Base-by-base conservation (phyloP, 208 protist species). In the Wallacemonas rigidus region DNA sequence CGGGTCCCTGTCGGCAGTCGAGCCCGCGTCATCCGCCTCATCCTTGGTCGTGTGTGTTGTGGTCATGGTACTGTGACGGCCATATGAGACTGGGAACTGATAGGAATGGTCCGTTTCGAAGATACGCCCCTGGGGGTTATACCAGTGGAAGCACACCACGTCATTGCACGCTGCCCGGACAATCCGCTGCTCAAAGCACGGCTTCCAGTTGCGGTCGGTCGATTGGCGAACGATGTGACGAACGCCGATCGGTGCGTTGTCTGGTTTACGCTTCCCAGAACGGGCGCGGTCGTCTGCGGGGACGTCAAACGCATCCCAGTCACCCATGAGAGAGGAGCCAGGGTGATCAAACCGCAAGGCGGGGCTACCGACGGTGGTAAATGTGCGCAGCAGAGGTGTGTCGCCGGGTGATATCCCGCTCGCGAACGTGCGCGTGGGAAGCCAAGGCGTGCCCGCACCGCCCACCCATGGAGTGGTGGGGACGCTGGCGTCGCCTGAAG, bases 81-180 rank as follows among this genome's bases (percentile, higher is more conserved):
- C 76, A 17, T 69, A 61, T 0, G 71, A 71, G 38, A 81, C 55
- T 8, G 69, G 65, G 2, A 51, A 63, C 12, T 74, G n/a, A 57
- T 81, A 81, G 67, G 61, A 69, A n/a, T 55, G 5, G 68, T 81
- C 64, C 44, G 76, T 81, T 51, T 81, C 76, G 26, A 77, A 72
- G 45, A 81, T 54, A 38, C 74, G 71, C 38, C 70, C 56, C 4
- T 26, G 5, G 12, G 55, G 14, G 56, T 76, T 67, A 41, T 73
- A 81, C 71, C 71, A 76, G 43, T 76, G 58, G 44, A 81, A 76
- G 67, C 39, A 51, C 63, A 81, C 71, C 4, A 45, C 36, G 38
- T 81, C 76, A 48, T 71, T 63, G 5, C 65, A 17, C 4, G 60
- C 44, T 15, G 36, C 60, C 5, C 9, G 11, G n/a, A 65, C 4